Evolutionary conservation across 2,329 filamentous ascomycete species (phyloP), one percentile per base, ranked within the genome.

Genomic region (Sordariomycetes sp.): DNA sequence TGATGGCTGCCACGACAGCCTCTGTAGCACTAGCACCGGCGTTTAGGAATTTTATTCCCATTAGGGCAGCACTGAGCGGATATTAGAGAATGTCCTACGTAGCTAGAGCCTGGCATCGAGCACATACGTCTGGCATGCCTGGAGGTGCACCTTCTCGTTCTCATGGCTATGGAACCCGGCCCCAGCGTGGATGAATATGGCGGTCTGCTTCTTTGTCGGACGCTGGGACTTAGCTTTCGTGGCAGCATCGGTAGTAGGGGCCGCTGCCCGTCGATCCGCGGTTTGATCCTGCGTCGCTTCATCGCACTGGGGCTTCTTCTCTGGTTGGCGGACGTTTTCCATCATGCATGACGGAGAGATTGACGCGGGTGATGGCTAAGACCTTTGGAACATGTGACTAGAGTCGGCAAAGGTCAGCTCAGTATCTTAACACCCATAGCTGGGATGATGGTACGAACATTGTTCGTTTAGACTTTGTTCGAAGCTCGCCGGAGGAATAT

Each of bases 161-260:
- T 87, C 81, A 25, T 81, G 76, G 66, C 90, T 96, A 69, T 99
- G 94, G 65, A 89, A 99, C 3, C 94, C 94, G 17, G 94, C 94
- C 36, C 94, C 94, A 42, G 92, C 94, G 70, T 99, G 94, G 52
- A 99, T 86, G 69, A 96, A 97, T 56, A 99, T 92, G 59, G 90
- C 90, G 58, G 83, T 83, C 28, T 12, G 17, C 25, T 34, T n/a
- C 25, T 52, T 52, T 52, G 4, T 34, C 13, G 51, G n/a, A 10
- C 15, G 51, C 28, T 52, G 24, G 25, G 45, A 22, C 24, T 50
- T 50, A 20, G n/a, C 20, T n/a, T 45, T 45, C 15, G 39, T n/a
- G 13, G 39, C 20, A 24, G 45, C 45, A 8, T 50, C 20, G 10
- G 20, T n/a, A 10, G 6, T 45, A 17, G 13, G 39, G n/a, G 13